These are phyloP conservation scores for Phytophthora fragariae DNA, from an alignment of 352 stramenopile species.

Conservation along the genomic window DNA sequence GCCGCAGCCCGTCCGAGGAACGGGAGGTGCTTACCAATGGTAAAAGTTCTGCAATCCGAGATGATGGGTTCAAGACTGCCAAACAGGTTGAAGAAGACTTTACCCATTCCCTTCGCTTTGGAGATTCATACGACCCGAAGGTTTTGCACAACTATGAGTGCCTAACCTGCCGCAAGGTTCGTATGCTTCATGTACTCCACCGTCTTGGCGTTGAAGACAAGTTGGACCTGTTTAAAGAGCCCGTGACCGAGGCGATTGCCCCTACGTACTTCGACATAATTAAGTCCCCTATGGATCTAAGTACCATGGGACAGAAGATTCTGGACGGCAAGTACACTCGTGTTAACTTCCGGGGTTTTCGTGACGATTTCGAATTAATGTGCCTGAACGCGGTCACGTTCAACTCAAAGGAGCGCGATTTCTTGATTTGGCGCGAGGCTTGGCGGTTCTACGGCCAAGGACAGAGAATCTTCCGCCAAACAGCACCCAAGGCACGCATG, in stretches of 20 bases:
- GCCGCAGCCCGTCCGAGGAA: constrained; percentile 36
- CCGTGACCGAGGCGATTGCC: constrained; percentile 93
- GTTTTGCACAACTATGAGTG: constrained; percentile 87
- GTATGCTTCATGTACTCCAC: constrained; percentile 76
- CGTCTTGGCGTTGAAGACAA: constrained; percentile 80
- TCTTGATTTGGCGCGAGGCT: constrained; percentile 93
- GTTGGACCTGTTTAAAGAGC: constrained; percentile 92
- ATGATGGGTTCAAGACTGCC: constrained; percentile 52
- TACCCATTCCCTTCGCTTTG: constrained; percentile 67
- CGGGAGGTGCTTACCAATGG: constrained; percentile 18
- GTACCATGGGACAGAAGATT: constrained; percentile 87
- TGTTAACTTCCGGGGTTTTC: constrained; percentile 80
- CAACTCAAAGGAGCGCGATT: constrained; percentile 92
- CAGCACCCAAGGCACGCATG: constrained; percentile 77
- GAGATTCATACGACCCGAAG: constrained; percentile 69
- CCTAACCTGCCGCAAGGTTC: constrained; percentile 78
- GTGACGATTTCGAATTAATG: constrained; percentile 96
- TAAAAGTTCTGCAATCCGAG: constrained; percentile 18
- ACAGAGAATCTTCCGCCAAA: constrained; percentile 75
- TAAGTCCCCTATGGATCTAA: constrained; percentile 93
- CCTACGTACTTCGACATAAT: constrained; percentile 95
- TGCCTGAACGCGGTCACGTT: constrained; percentile 97
- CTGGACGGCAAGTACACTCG: constrained; percentile 75
- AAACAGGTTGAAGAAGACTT: constrained; percentile 74
- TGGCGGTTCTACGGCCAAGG: constrained; percentile 93